These are phyloP conservation scores for Clonostachys rhizophaga DNA, from an alignment of 2,329 filamentous ascomycete species.

Conservation along the genomic window DNA sequence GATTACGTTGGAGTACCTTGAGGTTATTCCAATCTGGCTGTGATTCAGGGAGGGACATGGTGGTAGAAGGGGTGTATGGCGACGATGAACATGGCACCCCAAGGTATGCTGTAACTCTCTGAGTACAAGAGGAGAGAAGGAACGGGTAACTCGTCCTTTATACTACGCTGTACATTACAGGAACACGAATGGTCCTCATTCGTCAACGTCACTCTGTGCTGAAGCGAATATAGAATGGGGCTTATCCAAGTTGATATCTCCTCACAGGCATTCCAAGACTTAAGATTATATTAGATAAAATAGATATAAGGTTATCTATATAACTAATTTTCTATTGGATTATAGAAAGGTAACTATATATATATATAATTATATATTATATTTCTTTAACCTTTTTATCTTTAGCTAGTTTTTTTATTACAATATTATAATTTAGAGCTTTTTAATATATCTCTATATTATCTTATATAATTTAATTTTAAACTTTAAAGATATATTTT, in stretches of 20 bases:
- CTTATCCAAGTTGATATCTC: too few species aligned
- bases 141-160: too few species aligned
- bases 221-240: too few species aligned
- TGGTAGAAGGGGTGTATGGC: constrained; percentile 3
- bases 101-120: too few species aligned
- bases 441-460: not conserved
- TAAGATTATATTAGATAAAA: not conserved
- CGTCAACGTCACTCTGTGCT: too few species aligned
- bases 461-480: not conserved
- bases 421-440: not conserved
- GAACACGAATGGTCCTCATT: too few species aligned
- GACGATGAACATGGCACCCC: not conserved
- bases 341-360: not conserved
- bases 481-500: not conserved
- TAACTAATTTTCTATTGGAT: not conserved
- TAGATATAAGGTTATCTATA: not conserved
- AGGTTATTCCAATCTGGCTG: constrained; percentile 59
- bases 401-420: not conserved
- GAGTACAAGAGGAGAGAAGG: too few species aligned
- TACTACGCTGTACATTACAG: too few species aligned
- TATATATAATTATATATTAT: not conserved
- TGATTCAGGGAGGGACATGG: not conserved
- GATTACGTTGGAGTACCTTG: constrained; percentile 53
- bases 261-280: too few species aligned
- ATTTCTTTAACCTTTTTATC: too few species aligned